Evolutionary conservation across 2,329 filamentous ascomycete species (phyloP).

Genomic region (Bipolaris zeicola): DNA sequence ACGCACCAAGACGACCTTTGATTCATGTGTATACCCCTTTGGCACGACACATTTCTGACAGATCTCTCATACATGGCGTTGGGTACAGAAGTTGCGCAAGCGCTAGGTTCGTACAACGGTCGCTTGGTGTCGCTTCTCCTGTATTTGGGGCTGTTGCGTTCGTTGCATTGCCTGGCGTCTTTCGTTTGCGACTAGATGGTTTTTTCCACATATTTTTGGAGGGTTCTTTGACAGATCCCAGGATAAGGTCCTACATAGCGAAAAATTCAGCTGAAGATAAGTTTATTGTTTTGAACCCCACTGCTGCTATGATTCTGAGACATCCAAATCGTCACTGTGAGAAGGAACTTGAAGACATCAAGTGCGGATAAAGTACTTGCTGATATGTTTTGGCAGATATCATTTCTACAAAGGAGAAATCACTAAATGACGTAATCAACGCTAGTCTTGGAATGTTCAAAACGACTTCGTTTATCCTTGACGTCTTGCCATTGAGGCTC

Average conservation of each 20-base stretch:
- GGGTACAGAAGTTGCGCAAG: constrained; percentile 5
- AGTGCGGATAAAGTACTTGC: no score
- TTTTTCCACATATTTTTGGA: background rate
- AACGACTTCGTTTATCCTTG: background rate
- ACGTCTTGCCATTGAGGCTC: background rate
- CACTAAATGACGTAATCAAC: constrained; percentile 1
- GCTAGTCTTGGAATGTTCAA: background rate
- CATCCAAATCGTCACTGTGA: background rate
- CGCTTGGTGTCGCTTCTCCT: background rate
- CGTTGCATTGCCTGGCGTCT: constrained; percentile 7
- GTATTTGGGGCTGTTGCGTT: constrained; percentile 1
- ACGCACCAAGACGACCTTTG: constrained; percentile 1
- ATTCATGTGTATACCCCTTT: constrained; percentile 11
- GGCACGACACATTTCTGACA: constrained; percentile 3
- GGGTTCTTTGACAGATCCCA: background rate
- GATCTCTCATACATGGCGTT: constrained; percentile 9
- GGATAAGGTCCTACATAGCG: background rate
- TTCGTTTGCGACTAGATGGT: background rate
- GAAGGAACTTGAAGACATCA: no score
- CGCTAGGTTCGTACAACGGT: constrained; percentile 1
- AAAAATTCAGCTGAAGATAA: background rate
- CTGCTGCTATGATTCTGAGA: background rate
- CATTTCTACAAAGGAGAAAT: no score
- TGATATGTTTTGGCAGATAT: no score
- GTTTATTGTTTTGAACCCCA: background rate